Percentiles rank a stretch among this genome's conserved stretches.
These are phyloP conservation scores for Scytalidium lignicola DNA, from an alignment of 2,329 filamentous ascomycete genomes.

Conservation along the genomic window DNA sequence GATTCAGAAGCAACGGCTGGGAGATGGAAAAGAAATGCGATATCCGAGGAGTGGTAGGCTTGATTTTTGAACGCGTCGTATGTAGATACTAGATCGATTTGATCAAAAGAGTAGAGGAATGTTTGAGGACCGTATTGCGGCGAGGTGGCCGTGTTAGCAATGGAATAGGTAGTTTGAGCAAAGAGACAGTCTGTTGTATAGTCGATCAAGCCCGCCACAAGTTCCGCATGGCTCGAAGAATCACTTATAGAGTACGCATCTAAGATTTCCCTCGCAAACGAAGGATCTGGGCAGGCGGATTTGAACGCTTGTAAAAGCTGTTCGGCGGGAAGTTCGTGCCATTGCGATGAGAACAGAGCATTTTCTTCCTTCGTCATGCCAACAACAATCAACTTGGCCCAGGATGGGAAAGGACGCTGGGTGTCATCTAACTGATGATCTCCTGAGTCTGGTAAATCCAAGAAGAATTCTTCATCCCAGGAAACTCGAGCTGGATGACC, in stretches of 20 bases:
- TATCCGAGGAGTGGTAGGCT: constrained; percentile 1
- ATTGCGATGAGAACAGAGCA: neutral
- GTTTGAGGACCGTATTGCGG: neutral
- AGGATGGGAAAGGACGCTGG: neutral
- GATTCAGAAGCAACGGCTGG: neutral
- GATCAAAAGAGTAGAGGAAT: neutral
- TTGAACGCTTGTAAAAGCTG: neutral
- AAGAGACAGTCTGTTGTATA: neutral
- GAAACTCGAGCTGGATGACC: neutral
- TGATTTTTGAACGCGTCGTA: neutral
- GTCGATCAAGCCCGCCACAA: neutral
- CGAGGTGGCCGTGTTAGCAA: neutral
- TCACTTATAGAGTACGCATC: neutral
- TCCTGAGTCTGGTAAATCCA: neutral
- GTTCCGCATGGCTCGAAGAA: neutral
- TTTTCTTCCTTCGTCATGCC: neutral
- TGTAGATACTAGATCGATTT: neutral
- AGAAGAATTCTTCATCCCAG: neutral
- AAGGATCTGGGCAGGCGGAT: neutral
- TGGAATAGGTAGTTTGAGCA: neutral
- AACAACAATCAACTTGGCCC: neutral
- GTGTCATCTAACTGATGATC: neutral
- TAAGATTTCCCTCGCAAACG: neutral
- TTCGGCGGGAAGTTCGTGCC: neutral
- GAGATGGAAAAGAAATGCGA: neutral